Percentiles rank a stretch among this genome's conserved stretches.
Evolutionary conservation across 176 grass and related monocot genomes (phyloP).

Genomic region (Puya raimondii): DNA sequence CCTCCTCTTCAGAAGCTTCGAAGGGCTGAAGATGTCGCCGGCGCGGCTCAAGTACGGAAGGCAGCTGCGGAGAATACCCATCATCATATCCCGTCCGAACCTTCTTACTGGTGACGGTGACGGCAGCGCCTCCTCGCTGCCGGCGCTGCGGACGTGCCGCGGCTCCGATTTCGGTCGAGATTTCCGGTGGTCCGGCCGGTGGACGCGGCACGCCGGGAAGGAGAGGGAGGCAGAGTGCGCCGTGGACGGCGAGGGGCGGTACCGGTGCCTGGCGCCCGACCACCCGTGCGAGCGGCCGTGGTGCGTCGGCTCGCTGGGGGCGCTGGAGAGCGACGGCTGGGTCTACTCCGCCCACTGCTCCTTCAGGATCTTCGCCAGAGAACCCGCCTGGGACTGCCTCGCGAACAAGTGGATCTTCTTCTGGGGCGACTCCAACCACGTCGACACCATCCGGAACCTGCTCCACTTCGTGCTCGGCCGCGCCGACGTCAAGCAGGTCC

Average conservation of each 20-base stretch:
- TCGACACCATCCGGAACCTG: slow-evolving; percentile 88
- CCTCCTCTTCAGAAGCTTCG: slow-evolving; percentile 84
- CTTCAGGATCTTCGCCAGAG: slow-evolving; percentile 63
- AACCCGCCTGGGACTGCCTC: slow-evolving; percentile 68
- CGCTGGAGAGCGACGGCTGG: slow-evolving; percentile 94
- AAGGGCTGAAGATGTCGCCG: slow-evolving; percentile 89
- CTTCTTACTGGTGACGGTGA: too few relatives aligned
- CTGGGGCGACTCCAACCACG: slow-evolving; percentile 99
- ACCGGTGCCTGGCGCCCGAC: slow-evolving; percentile 51
- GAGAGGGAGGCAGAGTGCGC: slow-evolving; percentile 41
- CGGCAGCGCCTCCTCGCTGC: slow-evolving; percentile 35
- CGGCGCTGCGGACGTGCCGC: slow-evolving; percentile 41
- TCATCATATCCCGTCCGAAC: slow-evolving; percentile 9
- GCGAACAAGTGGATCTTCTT: slow-evolving; percentile 91
- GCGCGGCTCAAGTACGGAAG: slow-evolving; percentile 53
- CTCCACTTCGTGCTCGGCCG: slow-evolving; percentile 64
- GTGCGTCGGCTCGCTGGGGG: slow-evolving; percentile 67
- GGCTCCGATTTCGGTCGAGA: slow-evolving; percentile 36
- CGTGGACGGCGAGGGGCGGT: slow-evolving; percentile 55
- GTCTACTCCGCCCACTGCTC: slow-evolving; percentile 97
- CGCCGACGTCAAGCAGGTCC: slow-evolving; percentile 38
- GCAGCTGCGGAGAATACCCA: slow-evolving; percentile 42
- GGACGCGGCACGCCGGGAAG: slow-evolving; percentile 67
- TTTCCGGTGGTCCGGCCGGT: slow-evolving; percentile 76
- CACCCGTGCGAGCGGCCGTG: slow-evolving; percentile 62